These are phyloP conservation scores for Starmerella potacharoeniae DNA, from an alignment of 805 yeast species.

Conservation along the genomic window DNA sequence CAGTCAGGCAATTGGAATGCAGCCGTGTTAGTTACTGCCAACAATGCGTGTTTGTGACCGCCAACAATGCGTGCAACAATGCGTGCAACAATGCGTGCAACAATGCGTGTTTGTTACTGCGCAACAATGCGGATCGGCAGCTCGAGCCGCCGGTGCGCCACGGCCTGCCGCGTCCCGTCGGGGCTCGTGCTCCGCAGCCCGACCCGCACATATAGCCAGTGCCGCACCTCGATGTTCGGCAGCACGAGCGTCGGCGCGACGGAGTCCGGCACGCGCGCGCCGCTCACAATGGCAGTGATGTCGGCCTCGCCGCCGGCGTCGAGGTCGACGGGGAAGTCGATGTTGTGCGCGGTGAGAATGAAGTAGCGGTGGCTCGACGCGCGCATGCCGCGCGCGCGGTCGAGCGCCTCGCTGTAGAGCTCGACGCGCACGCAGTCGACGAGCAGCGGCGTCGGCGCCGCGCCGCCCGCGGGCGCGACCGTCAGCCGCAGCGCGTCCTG, in stretches of 20 bases:
- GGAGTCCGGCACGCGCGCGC: not conserved
- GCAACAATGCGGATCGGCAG: not conserved
- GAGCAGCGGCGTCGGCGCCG: not conserved
- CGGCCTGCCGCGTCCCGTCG: slow-evolving; percentile 1
- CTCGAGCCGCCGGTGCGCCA: not conserved
- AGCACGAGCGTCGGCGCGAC: not conserved
- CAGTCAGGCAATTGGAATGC: no score
- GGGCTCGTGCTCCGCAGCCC: not conserved
- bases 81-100: no score
- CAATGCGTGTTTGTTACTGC: no score
- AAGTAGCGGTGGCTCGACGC: not conserved
- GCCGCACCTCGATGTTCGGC: not conserved
- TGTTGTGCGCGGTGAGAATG: not conserved
- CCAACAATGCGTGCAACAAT: no score
- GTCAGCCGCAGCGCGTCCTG: not conserved
- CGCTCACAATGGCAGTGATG: not conserved
- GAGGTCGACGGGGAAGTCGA: not conserved
- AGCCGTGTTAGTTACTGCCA: no score
- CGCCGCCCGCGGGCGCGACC: no score
- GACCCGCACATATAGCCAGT: not conserved
- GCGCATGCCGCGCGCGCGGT: not conserved
- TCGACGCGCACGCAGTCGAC: not conserved
- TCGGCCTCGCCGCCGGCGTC: not conserved
- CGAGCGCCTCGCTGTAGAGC: not conserved
- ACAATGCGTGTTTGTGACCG: no score